A percentile compares a stretch with the other conserved stretches of the same genome.
Conservation (phyloP, 2,329 filamentous ascomycete genomes). For the Nothophaeocryptopus gaeumannii region DNA sequence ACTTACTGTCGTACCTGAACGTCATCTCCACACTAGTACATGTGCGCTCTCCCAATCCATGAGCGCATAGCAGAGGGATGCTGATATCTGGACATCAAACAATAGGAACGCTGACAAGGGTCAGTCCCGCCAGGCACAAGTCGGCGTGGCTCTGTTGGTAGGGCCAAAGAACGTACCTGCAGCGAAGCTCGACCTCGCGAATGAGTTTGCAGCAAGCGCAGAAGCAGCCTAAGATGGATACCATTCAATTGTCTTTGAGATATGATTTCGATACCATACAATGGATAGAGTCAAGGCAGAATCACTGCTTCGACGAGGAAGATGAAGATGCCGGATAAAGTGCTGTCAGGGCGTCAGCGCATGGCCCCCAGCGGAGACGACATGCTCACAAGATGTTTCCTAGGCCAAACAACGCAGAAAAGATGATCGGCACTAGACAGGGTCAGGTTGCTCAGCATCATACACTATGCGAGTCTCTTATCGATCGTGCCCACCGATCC, state of each 20-base stretch:
- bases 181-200: slow-evolving; percentile 49
- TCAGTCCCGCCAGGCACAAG: slow-evolving; percentile 9
- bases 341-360: slow-evolving; percentile 5
- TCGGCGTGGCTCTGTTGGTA: slow-evolving; percentile 5
- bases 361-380: not conserved
- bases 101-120: slow-evolving; percentile 36
- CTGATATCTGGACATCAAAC: slow-evolving; percentile 52
- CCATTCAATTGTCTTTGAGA: slow-evolving; percentile 15
- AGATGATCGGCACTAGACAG: slow-evolving; percentile 48
- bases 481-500: slow-evolving; percentile 20
- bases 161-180: slow-evolving; percentile 40
- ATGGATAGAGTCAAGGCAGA: too few species aligned
- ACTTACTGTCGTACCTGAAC: slow-evolving; percentile 43
- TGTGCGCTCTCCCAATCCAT: not conserved
- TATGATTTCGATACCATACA: not conserved
- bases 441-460: slow-evolving; percentile 15
- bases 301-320: slow-evolving; percentile 21
- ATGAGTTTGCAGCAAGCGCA: slow-evolving; percentile 51
- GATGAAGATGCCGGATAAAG: too few species aligned
- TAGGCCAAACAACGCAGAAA: slow-evolving; percentile 47
- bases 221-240: slow-evolving; percentile 51
- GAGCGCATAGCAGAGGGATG: not conserved
- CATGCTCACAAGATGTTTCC: slow-evolving; percentile 35
- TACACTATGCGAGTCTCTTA: slow-evolving; percentile 17
- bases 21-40: not conserved